Base-by-base conservation (phyloP, 192 early-diverging fungal genomes). In the Dispira parvispora region DNA sequence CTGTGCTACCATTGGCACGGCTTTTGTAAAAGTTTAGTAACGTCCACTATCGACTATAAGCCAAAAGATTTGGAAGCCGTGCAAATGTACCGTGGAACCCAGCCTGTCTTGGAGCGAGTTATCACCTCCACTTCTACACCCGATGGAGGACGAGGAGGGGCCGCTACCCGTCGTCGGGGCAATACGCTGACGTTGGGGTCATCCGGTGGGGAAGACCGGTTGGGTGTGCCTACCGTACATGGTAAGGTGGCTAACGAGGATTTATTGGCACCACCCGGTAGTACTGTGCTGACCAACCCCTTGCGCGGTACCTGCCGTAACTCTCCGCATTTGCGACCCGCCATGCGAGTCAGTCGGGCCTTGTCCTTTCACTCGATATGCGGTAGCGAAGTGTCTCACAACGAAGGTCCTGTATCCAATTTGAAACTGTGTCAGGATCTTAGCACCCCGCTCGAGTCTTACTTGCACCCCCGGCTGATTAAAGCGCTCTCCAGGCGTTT, bases 81-180 rank as follows among this genome's bases (percentile, higher is more conserved):
- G n/a, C 57, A 60, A 14, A 60, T 60, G 57, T 60, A 60, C 14
- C 57, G 57, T 43, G 57, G 57, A 18, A 21, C 21, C 13, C 57
- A 21, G 11, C 57, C 57, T n/a, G n/a, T n/a, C n/a, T n/a, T n/a
- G n/a, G n/a, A n/a, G n/a, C n/a, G n/a, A n/a, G n/a, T n/a, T n/a
- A n/a, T n/a, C n/a, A n/a, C n/a, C n/a, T n/a, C n/a, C n/a, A n/a
- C n/a, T n/a, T n/a, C n/a, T n/a, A n/a, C n/a, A n/a, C n/a, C n/a
- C n/a, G n/a, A n/a, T n/a, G n/a, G n/a, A n/a, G n/a, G n/a, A n/a
- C n/a, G n/a, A n/a, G n/a, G n/a, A n/a, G n/a, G n/a, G n/a, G n/a
- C n/a, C n/a, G n/a, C n/a, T n/a, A n/a, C n/a, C n/a, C n/a, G n/a
- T n/a, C n/a, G n/a, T n/a, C n/a, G n/a, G n/a, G n/a, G n/a, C n/a